These are phyloP conservation scores for Graphilbum fragrans DNA, from an alignment of 2,329 filamentous ascomycete genomes.

Conservation along the genomic window DNA sequence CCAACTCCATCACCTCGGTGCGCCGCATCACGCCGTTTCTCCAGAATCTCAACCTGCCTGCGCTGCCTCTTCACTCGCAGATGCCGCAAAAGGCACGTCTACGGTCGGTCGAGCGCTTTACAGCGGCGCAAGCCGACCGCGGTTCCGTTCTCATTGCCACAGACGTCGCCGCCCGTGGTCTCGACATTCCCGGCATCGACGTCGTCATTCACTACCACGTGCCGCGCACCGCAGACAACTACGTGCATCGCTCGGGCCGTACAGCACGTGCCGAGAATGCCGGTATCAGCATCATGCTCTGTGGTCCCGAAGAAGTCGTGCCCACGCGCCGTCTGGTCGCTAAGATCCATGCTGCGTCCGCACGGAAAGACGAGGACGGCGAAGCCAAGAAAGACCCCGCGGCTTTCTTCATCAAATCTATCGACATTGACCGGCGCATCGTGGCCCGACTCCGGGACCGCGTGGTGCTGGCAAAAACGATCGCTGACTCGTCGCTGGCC, in stretches of 20 bases:
- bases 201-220: conserved; percentile 93
- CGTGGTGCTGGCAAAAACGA: conserved; percentile 69
- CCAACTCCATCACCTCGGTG: conserved; percentile 90
- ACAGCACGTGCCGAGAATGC: conserved; percentile 72
- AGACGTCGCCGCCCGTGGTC: conserved; percentile 83
- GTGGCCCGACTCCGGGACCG: conserved; percentile 66
- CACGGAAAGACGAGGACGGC: conserved; percentile 19
- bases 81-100: conserved; percentile 94
- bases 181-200: conserved; percentile 85
- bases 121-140: conserved; percentile 40
- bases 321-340: conserved; percentile 73
- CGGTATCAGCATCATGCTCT: conserved; percentile 78
- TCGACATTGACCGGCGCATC: conserved; percentile 74
- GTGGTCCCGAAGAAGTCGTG: conserved; percentile 79
- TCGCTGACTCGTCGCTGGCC: conserved; percentile 70
- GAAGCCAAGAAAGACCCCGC: background rate
- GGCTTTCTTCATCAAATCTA: conserved; percentile 57
- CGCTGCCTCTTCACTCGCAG: conserved; percentile 73
- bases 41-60: conserved; percentile 66
- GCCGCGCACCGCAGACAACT: conserved; percentile 79
- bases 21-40: conserved; percentile 76
- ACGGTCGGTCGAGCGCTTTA: conserved; percentile 85
- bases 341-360: conserved; percentile 63
- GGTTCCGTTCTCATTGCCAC: conserved; percentile 73
- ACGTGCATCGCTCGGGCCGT: conserved; percentile 89